Percentiles rank a stretch among this genome's conserved stretches.
Conservation (phyloP, 2,329 filamentous ascomycete species). For the Fusarium devonianum region DNA sequence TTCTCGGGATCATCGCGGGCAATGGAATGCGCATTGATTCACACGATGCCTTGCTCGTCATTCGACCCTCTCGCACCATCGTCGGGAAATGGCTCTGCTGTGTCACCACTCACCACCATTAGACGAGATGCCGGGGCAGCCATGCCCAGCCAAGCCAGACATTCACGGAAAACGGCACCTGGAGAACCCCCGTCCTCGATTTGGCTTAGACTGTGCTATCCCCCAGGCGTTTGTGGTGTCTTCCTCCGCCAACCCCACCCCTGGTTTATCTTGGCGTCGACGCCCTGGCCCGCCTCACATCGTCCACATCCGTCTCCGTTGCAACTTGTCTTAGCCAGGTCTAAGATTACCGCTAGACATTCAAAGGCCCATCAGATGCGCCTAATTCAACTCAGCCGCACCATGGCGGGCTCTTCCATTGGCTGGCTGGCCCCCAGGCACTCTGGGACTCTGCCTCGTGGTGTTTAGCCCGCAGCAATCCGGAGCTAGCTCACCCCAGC, state of each 20-base stretch:
- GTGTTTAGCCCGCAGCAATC: slow-evolving; percentile 12
- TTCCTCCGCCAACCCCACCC: not conserved
- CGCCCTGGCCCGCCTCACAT: not conserved
- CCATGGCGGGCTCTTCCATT: slow-evolving; percentile 23
- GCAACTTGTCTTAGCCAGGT: slow-evolving; percentile 15
- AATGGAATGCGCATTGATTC: too few relatives aligned
- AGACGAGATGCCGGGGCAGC: not conserved
- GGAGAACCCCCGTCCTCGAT: not conserved
- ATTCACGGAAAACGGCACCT: slow-evolving; percentile 25
- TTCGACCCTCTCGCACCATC: too few relatives aligned
- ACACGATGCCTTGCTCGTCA: too few relatives aligned
- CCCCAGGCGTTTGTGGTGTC: too few relatives aligned
- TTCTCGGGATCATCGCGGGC: too few relatives aligned
- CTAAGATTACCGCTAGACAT: slow-evolving; percentile 15
- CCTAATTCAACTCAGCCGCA: slow-evolving; percentile 38
- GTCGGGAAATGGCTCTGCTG: too few relatives aligned
- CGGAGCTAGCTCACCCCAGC: slow-evolving; percentile 18
- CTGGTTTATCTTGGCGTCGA: not conserved
- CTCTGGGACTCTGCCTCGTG: slow-evolving; percentile 33
- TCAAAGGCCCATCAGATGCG: slow-evolving; percentile 9
- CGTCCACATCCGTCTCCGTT: slow-evolving; percentile 2
- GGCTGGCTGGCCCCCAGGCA: slow-evolving; percentile 9
- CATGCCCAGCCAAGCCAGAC: slow-evolving; percentile 21
- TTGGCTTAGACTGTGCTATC: too few relatives aligned
- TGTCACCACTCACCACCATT: not conserved